These are phyloP conservation scores for Candida coleopterorum DNA, from an alignment of 805 yeast genomes.

Conservation along the genomic window DNA sequence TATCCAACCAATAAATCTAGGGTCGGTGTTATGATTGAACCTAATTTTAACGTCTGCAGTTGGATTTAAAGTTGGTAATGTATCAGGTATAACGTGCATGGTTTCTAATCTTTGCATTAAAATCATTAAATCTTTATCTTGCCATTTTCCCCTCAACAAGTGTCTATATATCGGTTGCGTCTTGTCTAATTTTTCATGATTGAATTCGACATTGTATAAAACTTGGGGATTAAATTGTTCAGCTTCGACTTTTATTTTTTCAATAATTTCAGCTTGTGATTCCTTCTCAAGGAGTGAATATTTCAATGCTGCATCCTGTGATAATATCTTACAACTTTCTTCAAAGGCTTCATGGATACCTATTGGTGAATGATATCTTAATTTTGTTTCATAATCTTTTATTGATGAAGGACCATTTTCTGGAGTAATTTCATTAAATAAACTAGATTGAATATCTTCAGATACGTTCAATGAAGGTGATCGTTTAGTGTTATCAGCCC, in stretches of 20 bases:
- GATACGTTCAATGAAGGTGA: conserved; percentile 22
- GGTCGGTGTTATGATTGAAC: conserved; percentile 60
- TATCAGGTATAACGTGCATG: conserved; percentile 84
- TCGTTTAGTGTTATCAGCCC: conserved; percentile 31
- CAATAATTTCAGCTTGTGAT: conserved; percentile 11
- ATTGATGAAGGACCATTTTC: conserved; percentile 51
- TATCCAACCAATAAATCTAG: conserved; percentile 60
- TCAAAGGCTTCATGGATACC: conserved; percentile 72
- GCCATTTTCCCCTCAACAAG: conserved; percentile 69
- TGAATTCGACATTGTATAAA: conserved; percentile 54
- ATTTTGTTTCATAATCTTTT: conserved; percentile 36
- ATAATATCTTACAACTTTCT: conserved; percentile 56
- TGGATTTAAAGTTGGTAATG: conserved; percentile 85
- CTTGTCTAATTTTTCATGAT: conserved; percentile 53
- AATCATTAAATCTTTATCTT: conserved; percentile 61
- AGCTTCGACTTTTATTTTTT: conserved; percentile 47
- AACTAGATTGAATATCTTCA: conserved; percentile 16
- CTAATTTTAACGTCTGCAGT: conserved; percentile 66
- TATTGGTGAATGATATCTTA: conserved; percentile 61
- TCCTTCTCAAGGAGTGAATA: conserved; percentile 32
- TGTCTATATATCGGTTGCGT: conserved; percentile 76
- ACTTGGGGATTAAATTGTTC: conserved; percentile 85
- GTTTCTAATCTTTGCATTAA: conserved; percentile 91
- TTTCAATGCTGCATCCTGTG: conserved; percentile 39
- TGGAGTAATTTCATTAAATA: conserved; percentile 21